Percentiles rank a stretch among this genome's conserved stretches.
These are phyloP conservation scores for Petasospora fabianii DNA, from an alignment of 1,139 yeast species.

Conservation along the genomic window DNA sequence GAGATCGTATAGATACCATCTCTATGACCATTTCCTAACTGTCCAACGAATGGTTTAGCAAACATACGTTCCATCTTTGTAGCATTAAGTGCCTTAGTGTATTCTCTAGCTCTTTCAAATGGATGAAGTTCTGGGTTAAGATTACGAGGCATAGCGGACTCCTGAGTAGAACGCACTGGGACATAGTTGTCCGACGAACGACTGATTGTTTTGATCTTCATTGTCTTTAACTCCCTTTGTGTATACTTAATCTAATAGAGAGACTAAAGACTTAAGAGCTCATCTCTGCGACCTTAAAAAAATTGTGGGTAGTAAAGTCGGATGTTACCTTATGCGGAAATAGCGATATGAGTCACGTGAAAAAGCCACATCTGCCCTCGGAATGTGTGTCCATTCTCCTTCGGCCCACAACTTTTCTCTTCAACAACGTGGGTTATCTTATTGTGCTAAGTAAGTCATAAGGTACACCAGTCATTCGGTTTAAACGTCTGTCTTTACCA, in stretches of 20 bases:
- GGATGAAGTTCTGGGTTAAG: slow-evolving; percentile 95
- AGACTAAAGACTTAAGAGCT: background rate
- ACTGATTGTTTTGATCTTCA: slow-evolving; percentile 87
- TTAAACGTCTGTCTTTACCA: slow-evolving; percentile 3
- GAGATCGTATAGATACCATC: slow-evolving; percentile 95
- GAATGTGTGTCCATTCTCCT: too few species aligned
- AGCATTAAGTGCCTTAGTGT: slow-evolving; percentile 90
- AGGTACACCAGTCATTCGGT: slow-evolving; percentile 4
- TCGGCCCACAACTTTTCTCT: too few species aligned
- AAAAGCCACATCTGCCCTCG: too few species aligned
- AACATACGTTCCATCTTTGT: slow-evolving; percentile 94
- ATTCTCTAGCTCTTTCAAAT: slow-evolving; percentile 94
- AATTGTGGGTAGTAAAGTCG: too few species aligned
- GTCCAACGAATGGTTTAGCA: slow-evolving; percentile 97
- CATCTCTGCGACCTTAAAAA: too few species aligned
- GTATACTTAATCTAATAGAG: background rate
- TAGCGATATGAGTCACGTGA: too few species aligned
- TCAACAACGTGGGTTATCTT: too few species aligned
- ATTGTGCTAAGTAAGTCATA: too few species aligned
- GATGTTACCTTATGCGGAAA: too few species aligned
- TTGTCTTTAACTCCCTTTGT: background rate
- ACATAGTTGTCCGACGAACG: slow-evolving; percentile 89
- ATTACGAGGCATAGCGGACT: slow-evolving; percentile 82
- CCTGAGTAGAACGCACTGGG: slow-evolving; percentile 88
- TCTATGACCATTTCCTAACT: slow-evolving; percentile 89